These are phyloP conservation scores for Penicillium italicum DNA, from an alignment of 2,329 filamentous ascomycete species.

Conservation along the genomic window DNA sequence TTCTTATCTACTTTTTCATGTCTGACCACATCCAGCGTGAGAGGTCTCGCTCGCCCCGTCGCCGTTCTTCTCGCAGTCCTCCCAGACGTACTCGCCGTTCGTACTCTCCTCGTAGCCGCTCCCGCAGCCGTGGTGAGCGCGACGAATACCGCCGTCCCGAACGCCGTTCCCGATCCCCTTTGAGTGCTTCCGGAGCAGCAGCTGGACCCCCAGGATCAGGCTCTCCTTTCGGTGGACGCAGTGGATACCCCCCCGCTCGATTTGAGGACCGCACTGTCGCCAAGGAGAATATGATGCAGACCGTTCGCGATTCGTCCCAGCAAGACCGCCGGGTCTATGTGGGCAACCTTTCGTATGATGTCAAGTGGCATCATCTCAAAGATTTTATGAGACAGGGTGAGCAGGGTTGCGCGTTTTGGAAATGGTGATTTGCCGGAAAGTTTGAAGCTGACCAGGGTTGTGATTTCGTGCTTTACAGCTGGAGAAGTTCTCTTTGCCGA, in stretches of 20 bases:
- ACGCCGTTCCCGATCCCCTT: conserved; percentile 79
- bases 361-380: conserved; percentile 99
- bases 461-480: conserved; percentile 55
- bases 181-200: conserved; percentile 66
- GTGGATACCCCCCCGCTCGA: conserved; percentile 63
- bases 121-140: conserved; percentile 58
- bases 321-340: conserved; percentile 99
- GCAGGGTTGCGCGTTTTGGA: conserved; percentile 38
- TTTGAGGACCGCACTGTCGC: conserved; percentile 79
- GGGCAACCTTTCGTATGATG: conserved; percentile 97
- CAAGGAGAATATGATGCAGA: conserved; percentile 95
- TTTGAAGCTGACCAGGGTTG: conserved; percentile 18
- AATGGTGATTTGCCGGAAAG: conserved; percentile 17
- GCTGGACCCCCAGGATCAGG: conserved; percentile 62
- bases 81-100: conserved; percentile 72
- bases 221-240: conserved; percentile 55
- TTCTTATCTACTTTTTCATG: background rate
- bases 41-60: conserved; percentile 63
- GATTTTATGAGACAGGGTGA: conserved; percentile 99
- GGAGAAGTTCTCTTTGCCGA: conserved; percentile 99
- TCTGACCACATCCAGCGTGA: conserved; percentile 63
- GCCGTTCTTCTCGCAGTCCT: conserved; percentile 74
- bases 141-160: conserved; percentile 72
- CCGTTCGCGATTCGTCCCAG: conserved; percentile 88
- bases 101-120: conserved; percentile 75